phyloP scores from a whole-genome alignment of 371 early-diverging fungal species.

The Mucor plumbeus region DNA sequence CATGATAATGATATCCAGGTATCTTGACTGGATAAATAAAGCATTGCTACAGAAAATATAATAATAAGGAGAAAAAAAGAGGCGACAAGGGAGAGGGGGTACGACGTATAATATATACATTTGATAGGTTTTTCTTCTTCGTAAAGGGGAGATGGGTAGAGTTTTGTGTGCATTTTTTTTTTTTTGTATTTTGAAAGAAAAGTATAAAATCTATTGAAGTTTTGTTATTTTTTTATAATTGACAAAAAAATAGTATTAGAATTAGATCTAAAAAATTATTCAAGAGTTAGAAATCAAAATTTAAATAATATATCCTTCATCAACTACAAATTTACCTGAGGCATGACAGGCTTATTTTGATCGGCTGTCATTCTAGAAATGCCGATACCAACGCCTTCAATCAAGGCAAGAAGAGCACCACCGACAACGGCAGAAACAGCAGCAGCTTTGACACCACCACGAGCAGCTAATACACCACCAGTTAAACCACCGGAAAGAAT shows the following conservation, averaged over 20 bases:
- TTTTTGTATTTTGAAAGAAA: neutral
- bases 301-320: neutral
- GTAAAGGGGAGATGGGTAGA: neutral
- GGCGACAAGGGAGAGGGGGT: neutral
- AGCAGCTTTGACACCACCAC: conserved; percentile 88
- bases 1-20: conserved; percentile 20
- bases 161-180: neutral
- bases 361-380: conserved; percentile 66
- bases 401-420: conserved; percentile 89
- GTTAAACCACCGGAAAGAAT: conserved; percentile 93
- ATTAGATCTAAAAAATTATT: conserved; percentile 8
- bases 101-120: conserved; percentile 19
- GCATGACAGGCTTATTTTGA: conserved; percentile 64
- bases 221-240: neutral
- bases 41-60: conserved; percentile 12
- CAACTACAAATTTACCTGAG: conserved; percentile 47
- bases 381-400: conserved; percentile 93
- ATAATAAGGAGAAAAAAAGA: neutral
- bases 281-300: no score
- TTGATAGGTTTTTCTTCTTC: conserved; percentile 1
- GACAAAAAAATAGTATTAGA: neutral
- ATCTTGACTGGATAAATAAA: conserved; percentile 20
- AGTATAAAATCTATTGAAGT: conserved; percentile 3
- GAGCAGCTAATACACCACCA: conserved; percentile 92
- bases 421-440: conserved; percentile 89